Evolutionary conservation across 225 moss, liverwort and hornwort genomes (phyloP), one percentile per base, ranked within the genome.

Genomic region (Anthoceros angustus): DNA sequence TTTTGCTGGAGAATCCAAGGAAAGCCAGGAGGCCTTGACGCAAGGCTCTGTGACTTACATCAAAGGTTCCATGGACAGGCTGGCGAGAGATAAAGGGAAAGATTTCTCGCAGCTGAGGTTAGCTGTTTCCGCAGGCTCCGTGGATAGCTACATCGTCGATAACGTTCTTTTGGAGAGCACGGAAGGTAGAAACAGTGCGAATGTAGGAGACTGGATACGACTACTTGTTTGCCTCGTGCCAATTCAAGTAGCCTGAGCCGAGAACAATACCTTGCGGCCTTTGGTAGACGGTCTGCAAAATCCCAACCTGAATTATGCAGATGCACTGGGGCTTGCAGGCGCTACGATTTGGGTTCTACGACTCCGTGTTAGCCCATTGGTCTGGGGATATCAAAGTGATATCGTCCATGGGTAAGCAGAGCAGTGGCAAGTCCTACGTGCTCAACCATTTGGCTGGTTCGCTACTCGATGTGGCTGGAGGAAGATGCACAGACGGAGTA

Each of bases 381-480:
- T 39, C 9, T 9, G 82, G 87, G 12, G 70, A 75, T n/a, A 80
- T 84, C 64, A 87, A 87, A 45, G 78, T 87, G 8, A 65, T 87
- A 7, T 84, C 81, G 0, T 83, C 80, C 0, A 84, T 84, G 84
- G 87, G 82, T 4, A 87, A 87, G 46, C 87, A 87, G 39, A 84
- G 87, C 62, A 87, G 82, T 62, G 87, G 87, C 12, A 84, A 87
- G 20, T 84, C 84, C 0, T 87, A 87, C 42, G 76, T 87, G 6
- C 69, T 84, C 0, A 87, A 87, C 42, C 87, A 84, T 64, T 49
- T 87, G 12, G 84, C 80, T 63, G 87, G 87, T 0, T 87, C 87
- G 4, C 62, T 87, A 41, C 67, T 87, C 3, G 84, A 87, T 25
- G 84, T 87, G 6, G 76, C 84, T 39, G 84, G 84, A 9, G 87